Evolutionary conservation across 1,139 yeast species (phyloP).

Genomic region (Saccharomyces pastorianus): DNA sequence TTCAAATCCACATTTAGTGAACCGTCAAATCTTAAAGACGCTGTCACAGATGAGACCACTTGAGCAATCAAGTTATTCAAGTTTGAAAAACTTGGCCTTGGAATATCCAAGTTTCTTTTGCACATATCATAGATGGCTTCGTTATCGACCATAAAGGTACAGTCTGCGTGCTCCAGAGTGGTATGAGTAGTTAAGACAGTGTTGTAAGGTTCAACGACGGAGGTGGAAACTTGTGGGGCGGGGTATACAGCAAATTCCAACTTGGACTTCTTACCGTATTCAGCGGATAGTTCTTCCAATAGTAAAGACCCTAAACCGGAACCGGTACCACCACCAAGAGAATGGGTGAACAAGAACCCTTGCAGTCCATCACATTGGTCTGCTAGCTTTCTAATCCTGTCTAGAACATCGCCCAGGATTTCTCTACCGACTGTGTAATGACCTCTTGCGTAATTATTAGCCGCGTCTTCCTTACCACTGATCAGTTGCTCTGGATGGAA

Average conservation of each 20-base stretch:
- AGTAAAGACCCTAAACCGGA: slow-evolving; percentile 94
- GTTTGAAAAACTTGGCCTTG: slow-evolving; percentile 81
- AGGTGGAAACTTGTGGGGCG: slow-evolving; percentile 92
- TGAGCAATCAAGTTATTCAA: slow-evolving; percentile 92
- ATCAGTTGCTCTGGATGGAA: slow-evolving; percentile 97
- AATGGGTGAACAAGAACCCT: slow-evolving; percentile 94
- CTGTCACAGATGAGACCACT: slow-evolving; percentile 95
- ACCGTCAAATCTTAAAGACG: slow-evolving; percentile 93
- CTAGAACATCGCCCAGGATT: slow-evolving; percentile 86
- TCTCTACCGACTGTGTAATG: slow-evolving; percentile 98
- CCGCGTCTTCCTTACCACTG: slow-evolving; percentile 97
- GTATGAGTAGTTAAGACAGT: slow-evolving; percentile 95
- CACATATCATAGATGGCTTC: slow-evolving; percentile 98
- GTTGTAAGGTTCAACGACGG: slow-evolving; percentile 97
- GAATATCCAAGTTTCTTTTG: slow-evolving; percentile 85
- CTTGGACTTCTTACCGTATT: slow-evolving; percentile 93
- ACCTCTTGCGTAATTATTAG: slow-evolving; percentile 97
- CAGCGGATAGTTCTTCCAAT: slow-evolving; percentile 84
- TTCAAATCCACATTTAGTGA: slow-evolving; percentile 92
- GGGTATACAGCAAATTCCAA: slow-evolving; percentile 97
- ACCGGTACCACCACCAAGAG: slow-evolving; percentile 99
- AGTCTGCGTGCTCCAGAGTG: slow-evolving; percentile 94
- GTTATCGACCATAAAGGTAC: slow-evolving; percentile 98
- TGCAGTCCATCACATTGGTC: slow-evolving; percentile 97
- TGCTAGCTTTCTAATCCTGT: slow-evolving; percentile 90